These are phyloP conservation scores for Pelargonium australe DNA, from an alignment of 441 rosid species.

Conservation along the genomic window DNA sequence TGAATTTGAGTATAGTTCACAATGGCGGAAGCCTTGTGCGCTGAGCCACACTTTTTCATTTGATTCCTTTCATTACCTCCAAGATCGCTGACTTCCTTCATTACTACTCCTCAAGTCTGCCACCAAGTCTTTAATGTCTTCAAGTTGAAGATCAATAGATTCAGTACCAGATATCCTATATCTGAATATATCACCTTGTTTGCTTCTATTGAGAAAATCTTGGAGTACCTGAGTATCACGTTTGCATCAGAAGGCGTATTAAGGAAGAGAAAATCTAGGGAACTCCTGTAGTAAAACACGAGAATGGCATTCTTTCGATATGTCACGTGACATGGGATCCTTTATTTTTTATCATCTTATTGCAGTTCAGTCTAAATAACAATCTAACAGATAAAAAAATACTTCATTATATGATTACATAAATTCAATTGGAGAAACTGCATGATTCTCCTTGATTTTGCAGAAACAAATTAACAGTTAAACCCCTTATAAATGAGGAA, in stretches of 20 bases:
- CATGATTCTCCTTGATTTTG: background rate
- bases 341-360: background rate
- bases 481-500: background rate
- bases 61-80: slow-evolving; percentile 52
- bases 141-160: slow-evolving; percentile 52
- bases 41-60: too few relatives aligned
- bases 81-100: slow-evolving; percentile 59
- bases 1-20: slow-evolving; percentile 1
- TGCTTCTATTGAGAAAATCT: slow-evolving; percentile 64
- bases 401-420: background rate
- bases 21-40: too few relatives aligned
- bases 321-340: background rate
- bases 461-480: background rate
- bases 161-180: slow-evolving; percentile 37
- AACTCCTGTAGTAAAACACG: background rate
- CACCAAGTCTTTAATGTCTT: slow-evolving; percentile 65
- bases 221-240: slow-evolving; percentile 59
- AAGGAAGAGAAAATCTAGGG: slow-evolving; percentile 2
- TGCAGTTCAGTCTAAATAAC: slow-evolving; percentile 2
- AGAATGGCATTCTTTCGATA: background rate
- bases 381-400: background rate
- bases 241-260: slow-evolving; percentile 14
- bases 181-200: slow-evolving; percentile 53
- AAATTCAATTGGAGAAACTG: background rate
- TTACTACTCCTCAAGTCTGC: slow-evolving; percentile 59